phyloP scores from a whole-genome alignment of 257 asterid genomes.

The Fraxinus cuspidata region DNA sequence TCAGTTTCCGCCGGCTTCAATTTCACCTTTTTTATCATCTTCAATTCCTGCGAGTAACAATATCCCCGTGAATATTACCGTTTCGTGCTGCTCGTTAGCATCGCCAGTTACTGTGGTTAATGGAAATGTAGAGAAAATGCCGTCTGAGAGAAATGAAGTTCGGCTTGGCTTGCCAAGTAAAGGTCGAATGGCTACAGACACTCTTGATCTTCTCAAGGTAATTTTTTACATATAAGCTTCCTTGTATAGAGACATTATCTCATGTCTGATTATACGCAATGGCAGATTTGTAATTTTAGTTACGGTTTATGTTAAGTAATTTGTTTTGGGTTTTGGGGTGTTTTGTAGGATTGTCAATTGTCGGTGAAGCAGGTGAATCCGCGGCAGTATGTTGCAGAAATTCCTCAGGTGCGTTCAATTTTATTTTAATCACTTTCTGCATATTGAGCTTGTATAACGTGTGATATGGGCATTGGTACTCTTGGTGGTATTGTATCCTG shows the following conservation, averaged over 20 bases:
- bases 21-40: conserved; percentile 31
- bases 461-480: background rate
- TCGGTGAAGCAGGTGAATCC: conserved; percentile 97
- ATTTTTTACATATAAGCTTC: background rate
- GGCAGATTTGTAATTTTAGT: background rate
- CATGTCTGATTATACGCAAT: background rate
- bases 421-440: background rate
- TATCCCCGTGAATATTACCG: background rate
- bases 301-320: background rate
- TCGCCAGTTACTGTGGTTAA: conserved; percentile 49
- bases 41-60: conserved; percentile 25
- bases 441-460: background rate
- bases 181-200: conserved; percentile 94
- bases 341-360: conserved; percentile 80
- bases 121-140: conserved; percentile 49
- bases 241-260: background rate
- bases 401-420: conserved; percentile 70
- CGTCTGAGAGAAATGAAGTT: conserved; percentile 55
- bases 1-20: conserved; percentile 28
- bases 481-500: background rate
- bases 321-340: background rate
- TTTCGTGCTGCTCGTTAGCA: conserved; percentile 20
- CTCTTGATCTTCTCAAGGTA: conserved; percentile 92
- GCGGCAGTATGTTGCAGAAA: conserved; percentile 89
- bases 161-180: conserved; percentile 97